Evolutionary conservation across 371 early-diverging fungal species (phyloP), one percentile per base, ranked within the genome.

Genomic region (Rhizomucor pusillus): DNA sequence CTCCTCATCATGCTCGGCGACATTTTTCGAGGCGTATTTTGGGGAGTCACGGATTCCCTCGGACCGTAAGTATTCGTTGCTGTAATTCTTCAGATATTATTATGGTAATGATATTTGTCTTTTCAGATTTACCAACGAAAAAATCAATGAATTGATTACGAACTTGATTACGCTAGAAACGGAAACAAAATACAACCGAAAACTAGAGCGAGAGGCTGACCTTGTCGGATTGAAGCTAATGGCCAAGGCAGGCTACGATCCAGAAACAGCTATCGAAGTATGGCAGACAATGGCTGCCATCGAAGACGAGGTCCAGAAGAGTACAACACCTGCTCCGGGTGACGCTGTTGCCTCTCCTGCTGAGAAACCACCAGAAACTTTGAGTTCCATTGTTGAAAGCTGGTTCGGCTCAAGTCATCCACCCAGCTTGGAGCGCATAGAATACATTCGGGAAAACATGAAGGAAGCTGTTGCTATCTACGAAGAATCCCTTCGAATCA

Each of bases 201-300:
- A 33, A 23, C 54, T 74, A 19, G 78, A 78, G 43, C 44, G 52
- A 1, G 64, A 80, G 55, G 82, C 82, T 0, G 82, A 82, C 51
- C 64, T 79, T 9, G 76, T 85, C 14, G 83, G 83, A 0, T 41
- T 83, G 47, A 78, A 73, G 35, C 55, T 85, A 2, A 56, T 85
- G 62, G 85, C 82, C 1, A 67, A 76, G 53, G 80, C 82, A 11
- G 82, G 82, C 29, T 81, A 79, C 37, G 77, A 81, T 52, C 82
- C 82, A 0, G 63, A 60, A 25, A 63, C 65, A 23, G 76, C 82
- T 0, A 65, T 79, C n/a, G 63, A 71, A 35, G 70, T 81, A 22
- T 63, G 65, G 62, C 23, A 47, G 19, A 44, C 45, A 25, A 68
- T 68, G 65, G 65, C 62, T 1, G 55, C 49, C 13, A 18, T 55